Percentiles rank a stretch among this genome's conserved stretches.
phyloP scores from a whole-genome alignment of 495 filamentous ascomycete genomes.

The Pyronema omphalodes region DNA sequence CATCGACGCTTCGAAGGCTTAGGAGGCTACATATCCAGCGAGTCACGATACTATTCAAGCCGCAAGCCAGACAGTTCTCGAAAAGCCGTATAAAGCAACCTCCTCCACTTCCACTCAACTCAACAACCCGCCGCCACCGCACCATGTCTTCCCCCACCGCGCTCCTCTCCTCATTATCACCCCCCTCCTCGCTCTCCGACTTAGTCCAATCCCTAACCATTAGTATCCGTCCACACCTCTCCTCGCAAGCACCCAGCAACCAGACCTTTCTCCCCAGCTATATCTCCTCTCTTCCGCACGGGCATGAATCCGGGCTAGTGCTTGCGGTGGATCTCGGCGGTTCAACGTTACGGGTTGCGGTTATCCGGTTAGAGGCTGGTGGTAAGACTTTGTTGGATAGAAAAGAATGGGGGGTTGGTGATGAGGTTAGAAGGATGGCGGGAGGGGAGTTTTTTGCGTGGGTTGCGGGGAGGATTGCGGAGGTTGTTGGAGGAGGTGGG shows the following conservation, averaged over 20 bases:
- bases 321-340: constrained; percentile 1
- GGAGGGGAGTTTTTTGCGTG: constrained; percentile 59
- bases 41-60: no score
- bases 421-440: constrained; percentile 59
- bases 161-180: background rate
- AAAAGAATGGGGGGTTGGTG: constrained; percentile 30
- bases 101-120: no score
- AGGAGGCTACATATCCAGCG: no score
- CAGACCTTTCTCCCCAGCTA: background rate
- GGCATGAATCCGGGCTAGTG: background rate
- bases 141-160: no score
- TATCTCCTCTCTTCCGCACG: background rate
- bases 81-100: no score
- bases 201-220: background rate
- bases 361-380: background rate
- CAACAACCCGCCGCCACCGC: no score
- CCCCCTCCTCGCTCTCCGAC: background rate
- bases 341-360: background rate
- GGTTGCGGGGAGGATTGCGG: constrained; percentile 43
- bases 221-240: background rate
- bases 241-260: background rate
- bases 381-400: background rate
- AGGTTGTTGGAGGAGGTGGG: background rate
- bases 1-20: no score
- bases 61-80: no score